Percentiles rank a stretch among this genome's conserved stretches.
phyloP scores from a whole-genome alignment of 768 basidiomycete genomes.

The Lactifluus subvellereus region DNA sequence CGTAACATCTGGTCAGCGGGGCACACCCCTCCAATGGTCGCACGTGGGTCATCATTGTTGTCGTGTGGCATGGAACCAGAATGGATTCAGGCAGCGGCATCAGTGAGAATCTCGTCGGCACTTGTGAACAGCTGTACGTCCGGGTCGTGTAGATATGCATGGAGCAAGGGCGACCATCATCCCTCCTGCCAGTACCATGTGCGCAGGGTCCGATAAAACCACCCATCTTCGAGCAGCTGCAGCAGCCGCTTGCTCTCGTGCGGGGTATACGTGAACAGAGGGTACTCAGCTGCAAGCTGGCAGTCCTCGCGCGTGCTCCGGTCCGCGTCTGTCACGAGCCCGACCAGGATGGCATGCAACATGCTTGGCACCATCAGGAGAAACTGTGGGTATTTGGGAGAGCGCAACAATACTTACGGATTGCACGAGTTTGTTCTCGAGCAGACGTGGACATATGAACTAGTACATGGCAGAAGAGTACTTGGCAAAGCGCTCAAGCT shows the following conservation, averaged over 20 bases:
- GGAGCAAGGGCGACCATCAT: conserved; percentile 68
- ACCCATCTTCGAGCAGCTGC: conserved; percentile 67
- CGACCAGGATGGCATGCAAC: conserved; percentile 70
- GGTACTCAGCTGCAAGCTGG: conserved; percentile 89
- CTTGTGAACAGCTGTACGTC: conserved; percentile 60
- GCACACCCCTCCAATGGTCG: too few relatives aligned
- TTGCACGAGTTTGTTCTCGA: conserved; percentile 41
- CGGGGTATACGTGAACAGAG: conserved; percentile 87
- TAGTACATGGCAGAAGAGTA: conserved; percentile 49
- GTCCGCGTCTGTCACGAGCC: conserved; percentile 67
- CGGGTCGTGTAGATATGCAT: conserved; percentile 70
- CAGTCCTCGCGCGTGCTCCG: conserved; percentile 83
- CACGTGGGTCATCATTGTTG: conserved; percentile 46
- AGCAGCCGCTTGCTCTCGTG: conserved; percentile 66
- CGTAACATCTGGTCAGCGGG: too few relatives aligned
- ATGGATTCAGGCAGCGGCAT: conserved; percentile 36
- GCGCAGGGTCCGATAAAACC: conserved; percentile 88
- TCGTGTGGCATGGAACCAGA: conserved; percentile 43
- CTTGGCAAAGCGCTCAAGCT: conserved; percentile 42
- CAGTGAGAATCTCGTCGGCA: conserved; percentile 55
- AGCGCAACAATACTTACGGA: conserved; percentile 31
- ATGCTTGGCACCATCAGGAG: conserved; percentile 51
- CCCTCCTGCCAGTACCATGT: conserved; percentile 70
- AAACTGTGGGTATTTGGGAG: conserved; percentile 49
- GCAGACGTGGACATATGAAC: conserved; percentile 40